phyloP scores from a whole-genome alignment of 2,329 filamentous ascomycete species.

The Verruconis gallopava region DNA sequence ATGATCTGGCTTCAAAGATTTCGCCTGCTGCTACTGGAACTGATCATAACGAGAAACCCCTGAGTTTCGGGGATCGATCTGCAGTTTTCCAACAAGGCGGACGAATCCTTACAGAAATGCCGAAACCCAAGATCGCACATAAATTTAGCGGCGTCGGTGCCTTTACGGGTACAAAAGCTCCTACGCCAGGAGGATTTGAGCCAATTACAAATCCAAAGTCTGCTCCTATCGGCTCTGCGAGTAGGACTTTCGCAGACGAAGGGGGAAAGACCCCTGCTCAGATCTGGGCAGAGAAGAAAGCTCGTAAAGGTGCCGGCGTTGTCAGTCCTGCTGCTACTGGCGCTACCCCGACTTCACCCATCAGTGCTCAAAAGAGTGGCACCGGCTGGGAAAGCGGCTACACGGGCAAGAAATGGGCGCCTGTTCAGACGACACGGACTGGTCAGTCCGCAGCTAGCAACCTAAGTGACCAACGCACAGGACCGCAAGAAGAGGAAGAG shows the following conservation, averaged over 20 bases:
- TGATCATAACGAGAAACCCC: constrained; percentile 37
- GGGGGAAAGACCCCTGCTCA: constrained; percentile 95
- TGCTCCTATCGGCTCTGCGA: constrained; percentile 63
- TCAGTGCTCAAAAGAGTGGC: constrained; percentile 59
- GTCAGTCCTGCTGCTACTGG: constrained; percentile 26
- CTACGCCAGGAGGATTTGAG: constrained; percentile 56
- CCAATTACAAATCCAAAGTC: constrained; percentile 46
- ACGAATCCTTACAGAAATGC: constrained; percentile 64
- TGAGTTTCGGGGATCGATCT: constrained; percentile 61
- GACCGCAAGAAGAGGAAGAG: constrained; percentile 38
- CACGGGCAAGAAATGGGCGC: constrained; percentile 75
- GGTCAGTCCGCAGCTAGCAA: constrained; percentile 46
- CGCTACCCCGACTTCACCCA: constrained; percentile 28
- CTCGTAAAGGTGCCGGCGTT: constrained; percentile 50
- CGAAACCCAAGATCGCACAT: constrained; percentile 90
- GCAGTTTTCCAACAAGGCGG: constrained; percentile 49
- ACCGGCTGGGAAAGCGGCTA: constrained; percentile 86
- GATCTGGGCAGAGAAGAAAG: constrained; percentile 96
- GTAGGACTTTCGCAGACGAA: constrained; percentile 85
- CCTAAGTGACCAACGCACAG: constrained; percentile 50
- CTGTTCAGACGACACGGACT: constrained; percentile 63
- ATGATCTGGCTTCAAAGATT: constrained; percentile 22
- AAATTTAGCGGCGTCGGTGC: constrained; percentile 61
- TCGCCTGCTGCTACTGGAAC: constrained; percentile 33
- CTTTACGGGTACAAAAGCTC: constrained; percentile 83